Evolutionary conservation across 495 filamentous ascomycete species (phyloP), one percentile per base, ranked within the genome.

Genomic region (Parathielavia hyrcaniae): DNA sequence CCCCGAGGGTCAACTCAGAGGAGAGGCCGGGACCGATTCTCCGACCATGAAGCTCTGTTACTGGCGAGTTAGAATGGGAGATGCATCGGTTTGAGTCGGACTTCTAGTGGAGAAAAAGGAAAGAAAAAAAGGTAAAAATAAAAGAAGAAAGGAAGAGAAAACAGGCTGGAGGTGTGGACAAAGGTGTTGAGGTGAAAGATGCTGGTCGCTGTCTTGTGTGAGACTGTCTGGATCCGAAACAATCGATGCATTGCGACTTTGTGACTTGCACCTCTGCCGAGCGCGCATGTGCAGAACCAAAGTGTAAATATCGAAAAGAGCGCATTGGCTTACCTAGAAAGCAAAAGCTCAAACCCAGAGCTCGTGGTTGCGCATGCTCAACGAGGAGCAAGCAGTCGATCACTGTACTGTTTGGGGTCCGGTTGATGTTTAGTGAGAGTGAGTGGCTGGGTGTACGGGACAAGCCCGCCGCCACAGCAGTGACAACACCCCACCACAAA

Each of bases 401-500:
- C 8, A 30, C 26, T 36, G 38, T 17, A 4, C 20, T 44, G 58
- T n/a, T 47, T 47, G 17, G 17, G 51, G 23, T 4, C 5, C 20
- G 26, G 39, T 32, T 59, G 49, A 38, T 55, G 44, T 55, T 56
- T 56, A 41, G 54, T 35, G 34, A 48, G 46, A 19, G 35, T 8
- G 39, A 51, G 39, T 52, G 58, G 52, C 53, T 61, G 52, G 38
- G 36, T 56, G 46, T 38, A 41, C 45, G 40, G 52, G 30, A 44
- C 4, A 40, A 20, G 17, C 9, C 46, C 43, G 52, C 53, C 41
- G 53, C 46, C 26, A 30, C 26, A 30, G 26, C 26, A 30, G 26
- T 30, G 2, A 30, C 26, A 30, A 6, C 26, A 53, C 52, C 58
- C 53, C 49, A 40, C 52, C 50, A 56, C 53, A 61, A 30, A 56